These are phyloP conservation scores for Pseudogymnoascus pannorum DNA, from an alignment of 2,329 filamentous ascomycete species.

Conservation along the genomic window DNA sequence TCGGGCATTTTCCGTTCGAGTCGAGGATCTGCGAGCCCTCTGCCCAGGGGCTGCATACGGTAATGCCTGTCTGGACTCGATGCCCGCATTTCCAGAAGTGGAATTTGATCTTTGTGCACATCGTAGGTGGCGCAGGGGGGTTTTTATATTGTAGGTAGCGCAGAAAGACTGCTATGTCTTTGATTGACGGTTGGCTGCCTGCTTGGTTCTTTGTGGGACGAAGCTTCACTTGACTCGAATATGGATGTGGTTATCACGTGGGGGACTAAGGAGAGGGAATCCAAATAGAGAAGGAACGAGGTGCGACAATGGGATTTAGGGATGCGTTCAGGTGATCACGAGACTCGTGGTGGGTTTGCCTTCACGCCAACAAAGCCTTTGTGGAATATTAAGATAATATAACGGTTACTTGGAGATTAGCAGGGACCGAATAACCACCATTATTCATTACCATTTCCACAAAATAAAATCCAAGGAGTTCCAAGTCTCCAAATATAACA, in stretches of 20 bases:
- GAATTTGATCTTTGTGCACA: not conserved
- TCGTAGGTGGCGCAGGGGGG: not conserved
- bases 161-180: not conserved
- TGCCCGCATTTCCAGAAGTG: not conserved
- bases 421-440: not conserved
- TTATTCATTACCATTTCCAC: not conserved
- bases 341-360: not conserved
- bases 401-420: not conserved
- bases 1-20: not conserved
- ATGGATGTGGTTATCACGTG: not conserved
- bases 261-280: not conserved
- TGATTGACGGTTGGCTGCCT: not conserved
- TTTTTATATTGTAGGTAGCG: not conserved
- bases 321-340: not conserved
- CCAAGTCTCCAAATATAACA: not conserved
- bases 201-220: not conserved
- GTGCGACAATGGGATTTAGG: not conserved
- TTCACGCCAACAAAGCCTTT: not conserved
- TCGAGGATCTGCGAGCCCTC: constrained; percentile 4
- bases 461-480: not conserved
- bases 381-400: not conserved
- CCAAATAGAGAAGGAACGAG: not conserved
- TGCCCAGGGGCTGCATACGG: not conserved
- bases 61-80: not conserved
- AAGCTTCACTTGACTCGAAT: not conserved